Conservation (phyloP, 2,329 filamentous ascomycete species). For the Calonectria pteridis region DNA sequence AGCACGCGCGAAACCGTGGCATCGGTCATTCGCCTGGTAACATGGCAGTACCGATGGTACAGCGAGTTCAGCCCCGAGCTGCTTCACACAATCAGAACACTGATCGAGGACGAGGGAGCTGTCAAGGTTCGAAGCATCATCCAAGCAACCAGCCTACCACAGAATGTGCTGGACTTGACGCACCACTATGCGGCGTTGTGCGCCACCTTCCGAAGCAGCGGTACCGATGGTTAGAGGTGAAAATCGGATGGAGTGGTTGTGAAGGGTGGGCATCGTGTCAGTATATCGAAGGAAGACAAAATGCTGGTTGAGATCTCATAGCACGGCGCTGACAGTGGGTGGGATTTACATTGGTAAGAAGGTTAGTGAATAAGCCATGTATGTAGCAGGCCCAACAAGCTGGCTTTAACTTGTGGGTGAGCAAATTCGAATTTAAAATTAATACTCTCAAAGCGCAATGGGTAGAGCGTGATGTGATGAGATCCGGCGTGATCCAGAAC, state of each 20-base stretch:
- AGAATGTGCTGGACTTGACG: slow-evolving; percentile 92
- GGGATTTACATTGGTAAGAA: not conserved
- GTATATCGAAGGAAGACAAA: slow-evolving; percentile 1
- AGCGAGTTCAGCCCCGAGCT: slow-evolving; percentile 97
- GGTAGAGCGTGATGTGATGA: not conserved
- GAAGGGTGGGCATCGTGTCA: not conserved
- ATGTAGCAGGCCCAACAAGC: slow-evolving; percentile 20
- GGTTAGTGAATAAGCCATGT: slow-evolving; percentile 14
- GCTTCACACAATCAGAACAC: slow-evolving; percentile 85
- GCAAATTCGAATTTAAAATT: slow-evolving; percentile 27
- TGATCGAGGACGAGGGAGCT: slow-evolving; percentile 97
- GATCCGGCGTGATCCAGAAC: too few relatives aligned
- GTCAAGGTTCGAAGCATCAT: slow-evolving; percentile 98
- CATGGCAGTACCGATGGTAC: slow-evolving; percentile 99
- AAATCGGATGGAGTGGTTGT: not conserved
- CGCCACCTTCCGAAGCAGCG: slow-evolving; percentile 93
- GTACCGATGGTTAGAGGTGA: slow-evolving; percentile 78
- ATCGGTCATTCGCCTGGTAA: slow-evolving; percentile 90
- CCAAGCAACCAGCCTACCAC: slow-evolving; percentile 93
- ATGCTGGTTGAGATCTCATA: slow-evolving; percentile 4
- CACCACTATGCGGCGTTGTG: slow-evolving; percentile 97
- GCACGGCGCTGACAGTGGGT: not conserved
- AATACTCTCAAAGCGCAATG: slow-evolving; percentile 7
- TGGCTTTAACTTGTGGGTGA: slow-evolving; percentile 5
- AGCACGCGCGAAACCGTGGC: slow-evolving; percentile 86